These are phyloP conservation scores for Suhomyces wounanorum DNA, from an alignment of 1,139 yeast species.

Conservation along the genomic window DNA sequence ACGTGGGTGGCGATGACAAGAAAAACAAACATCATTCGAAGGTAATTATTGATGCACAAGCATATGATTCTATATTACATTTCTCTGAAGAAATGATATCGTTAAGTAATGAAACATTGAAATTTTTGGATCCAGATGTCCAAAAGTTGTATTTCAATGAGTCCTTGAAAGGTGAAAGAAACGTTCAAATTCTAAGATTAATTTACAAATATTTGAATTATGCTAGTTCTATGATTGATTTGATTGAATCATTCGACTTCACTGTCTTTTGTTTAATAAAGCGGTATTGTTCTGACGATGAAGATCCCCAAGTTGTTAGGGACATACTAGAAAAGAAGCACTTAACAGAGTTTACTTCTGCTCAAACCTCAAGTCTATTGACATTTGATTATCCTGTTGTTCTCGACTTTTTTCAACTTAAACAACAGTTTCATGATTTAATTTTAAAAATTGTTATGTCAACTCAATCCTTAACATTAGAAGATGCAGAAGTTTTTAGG, in stretches of 20 bases:
- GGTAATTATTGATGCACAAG: constrained; percentile 52
- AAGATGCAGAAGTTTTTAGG: constrained; percentile 72
- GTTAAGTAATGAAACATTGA: constrained; percentile 43
- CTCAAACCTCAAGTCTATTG: constrained; percentile 24
- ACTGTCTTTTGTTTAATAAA: constrained; percentile 53
- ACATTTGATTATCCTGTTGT: constrained; percentile 63
- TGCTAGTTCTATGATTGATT: constrained; percentile 52
- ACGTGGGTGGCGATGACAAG: constrained; percentile 49
- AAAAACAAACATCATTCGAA: constrained; percentile 48
- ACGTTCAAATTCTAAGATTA: constrained; percentile 53
- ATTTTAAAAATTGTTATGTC: constrained; percentile 64
- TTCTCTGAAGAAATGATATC: constrained; percentile 41
- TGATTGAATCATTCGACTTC: constrained; percentile 63
- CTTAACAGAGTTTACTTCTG: constrained; percentile 4
- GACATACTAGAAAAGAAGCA: constrained; percentile 13
- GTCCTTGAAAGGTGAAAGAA: constrained; percentile 46
- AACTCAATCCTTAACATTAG: constrained; percentile 68
- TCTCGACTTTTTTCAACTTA: constrained; percentile 71
- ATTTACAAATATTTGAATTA: constrained; percentile 55
- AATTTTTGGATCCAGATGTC: constrained; percentile 38
- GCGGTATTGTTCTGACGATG: constrained; percentile 25
- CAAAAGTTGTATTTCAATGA: constrained; percentile 38
- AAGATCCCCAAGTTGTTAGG: constrained; percentile 18
- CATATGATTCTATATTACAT: constrained; percentile 39
- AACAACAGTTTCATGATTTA: constrained; percentile 71